Base-by-base conservation (phyloP, 768 basidiomycete species). In the Boletellus ananiceps region DNA sequence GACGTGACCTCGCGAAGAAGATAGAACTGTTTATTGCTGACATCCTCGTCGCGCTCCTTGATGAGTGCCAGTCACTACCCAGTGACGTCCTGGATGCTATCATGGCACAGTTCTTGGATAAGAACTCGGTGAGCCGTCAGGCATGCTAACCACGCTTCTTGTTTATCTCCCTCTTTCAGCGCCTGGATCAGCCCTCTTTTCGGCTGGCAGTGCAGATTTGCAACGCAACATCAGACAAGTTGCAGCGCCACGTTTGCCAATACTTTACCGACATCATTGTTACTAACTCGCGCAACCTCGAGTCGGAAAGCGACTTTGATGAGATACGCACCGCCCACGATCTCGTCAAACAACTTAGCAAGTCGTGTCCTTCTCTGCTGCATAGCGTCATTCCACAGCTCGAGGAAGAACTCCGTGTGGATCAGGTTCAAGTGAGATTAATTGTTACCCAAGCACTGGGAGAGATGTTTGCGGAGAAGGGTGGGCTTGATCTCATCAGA, bases 241-340 rank as follows among this genome's bases (percentile, higher is more conserved):
- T 97, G 6, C 89, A 93, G 63, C 83, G 93, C 5, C 81, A 93
- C 54, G 87, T 95, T 40, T 88, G 85, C 62, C 83, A 88, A 58
- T 93, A 97, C 70, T 96, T 99, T 63, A 87, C 90, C 19, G 94
- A 96, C 58, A 83, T 90, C 51, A 88, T 94, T 59, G 78, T 84
- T 40, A 73, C 74, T 13, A 74, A 75, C 51, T 73, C 81, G 33
- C 70, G 71, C 36, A 70, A 71, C 34, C 80, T 85, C 12, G 85
- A 86, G 42, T 46, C 62, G 8, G 73, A 72, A 5, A 77, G 83
- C 11, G 80, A 86, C 49, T 76, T 78, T 50, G 75, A 78, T 31
- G 82, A 90, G 50, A 82, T 92, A 44, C 78, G 81, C 52, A 76
- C 74, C 4, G 86, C 91, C 3, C 95, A 97, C 67, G 79, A 82